Evolutionary conservation across 352 stramenopile species (phyloP), one percentile per base, ranked within the genome.

Genomic region (Phytophthora macrochlamydospora): DNA sequence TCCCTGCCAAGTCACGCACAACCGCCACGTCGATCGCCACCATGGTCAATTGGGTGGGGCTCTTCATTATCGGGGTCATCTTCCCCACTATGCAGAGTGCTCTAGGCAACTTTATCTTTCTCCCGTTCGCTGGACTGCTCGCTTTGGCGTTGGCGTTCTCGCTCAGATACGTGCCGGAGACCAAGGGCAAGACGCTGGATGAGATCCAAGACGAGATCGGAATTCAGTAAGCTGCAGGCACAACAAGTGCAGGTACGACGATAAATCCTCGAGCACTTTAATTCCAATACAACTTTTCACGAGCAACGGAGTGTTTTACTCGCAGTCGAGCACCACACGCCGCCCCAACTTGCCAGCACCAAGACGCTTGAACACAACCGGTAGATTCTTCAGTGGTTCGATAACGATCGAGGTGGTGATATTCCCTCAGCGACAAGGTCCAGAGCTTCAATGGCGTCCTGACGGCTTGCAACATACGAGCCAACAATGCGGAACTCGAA

Each of bases 31-130:
- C 82, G n/a, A 83, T 96, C 38, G 95, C 86, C 24, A 97, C 79
- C 55, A 96, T 98, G 84, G 68, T 98, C 44, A 99, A 99, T 74
- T 99, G 97, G 97, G 71, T 81, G 9, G 98, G 90, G 65, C 97
- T 97, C 38, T 98, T 98, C 78, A 80, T 98, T 61, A 85, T 99
- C 42, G 96, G 94, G 7, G 77, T 98, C 35, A 66, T 92, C 14
- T 99, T 98, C 75, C 97, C 95, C 6, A 93, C 85, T 35, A 85
- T 98, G 59, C 90, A 98, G 55, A 62, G 65, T 38, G 69, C 76
- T 11, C 69, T 98, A 48, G 89, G 77, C 49, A 65, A 91, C 32
- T 97, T 82, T 67, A 92, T 89, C 33, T 98, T 98, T 69, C 73
- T 91, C 38, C 94, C 94, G 2, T 98, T 98, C 79, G 85, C 84